Evolutionary conservation across 441 rosid species (phyloP).

Genomic region (Hura crepitans): DNA sequence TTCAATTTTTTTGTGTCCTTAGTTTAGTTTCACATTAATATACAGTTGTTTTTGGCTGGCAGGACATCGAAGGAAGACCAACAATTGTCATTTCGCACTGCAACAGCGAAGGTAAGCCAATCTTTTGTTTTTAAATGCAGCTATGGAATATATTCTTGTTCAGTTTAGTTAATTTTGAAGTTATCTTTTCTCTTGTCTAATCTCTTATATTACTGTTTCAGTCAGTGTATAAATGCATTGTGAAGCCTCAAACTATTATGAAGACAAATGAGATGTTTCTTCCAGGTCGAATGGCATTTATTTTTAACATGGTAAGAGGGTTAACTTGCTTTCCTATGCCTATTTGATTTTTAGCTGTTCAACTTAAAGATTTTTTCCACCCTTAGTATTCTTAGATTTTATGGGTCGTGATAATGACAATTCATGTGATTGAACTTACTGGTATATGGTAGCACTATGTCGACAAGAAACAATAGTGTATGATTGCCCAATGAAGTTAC

Average conservation of each 20-base stretch:
- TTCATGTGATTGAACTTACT: not conserved
- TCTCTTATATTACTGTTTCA: slow-evolving; percentile 31
- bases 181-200: slow-evolving; percentile 10
- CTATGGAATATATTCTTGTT: not conserved
- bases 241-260: slow-evolving; percentile 71
- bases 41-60: slow-evolving; percentile 15
- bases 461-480: not conserved
- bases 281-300: slow-evolving; percentile 92
- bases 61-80: slow-evolving; percentile 73
- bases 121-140: slow-evolving; percentile 9
- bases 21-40: not conserved
- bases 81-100: slow-evolving; percentile 71
- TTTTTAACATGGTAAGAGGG: slow-evolving; percentile 80
- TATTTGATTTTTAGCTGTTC: slow-evolving; percentile 3
- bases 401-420: not conserved
- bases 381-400: not conserved
- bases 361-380: not conserved
- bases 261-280: slow-evolving; percentile 96
- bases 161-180: not conserved
- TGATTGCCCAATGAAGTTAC: not conserved
- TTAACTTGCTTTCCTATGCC: slow-evolving; percentile 6
- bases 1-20: not conserved
- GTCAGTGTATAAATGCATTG: slow-evolving; percentile 89
- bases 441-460: not conserved
- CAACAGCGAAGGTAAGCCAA: slow-evolving; percentile 67